Base-by-base conservation (phyloP, 805 yeast genomes). In the Candida nonsorbophila region DNA sequence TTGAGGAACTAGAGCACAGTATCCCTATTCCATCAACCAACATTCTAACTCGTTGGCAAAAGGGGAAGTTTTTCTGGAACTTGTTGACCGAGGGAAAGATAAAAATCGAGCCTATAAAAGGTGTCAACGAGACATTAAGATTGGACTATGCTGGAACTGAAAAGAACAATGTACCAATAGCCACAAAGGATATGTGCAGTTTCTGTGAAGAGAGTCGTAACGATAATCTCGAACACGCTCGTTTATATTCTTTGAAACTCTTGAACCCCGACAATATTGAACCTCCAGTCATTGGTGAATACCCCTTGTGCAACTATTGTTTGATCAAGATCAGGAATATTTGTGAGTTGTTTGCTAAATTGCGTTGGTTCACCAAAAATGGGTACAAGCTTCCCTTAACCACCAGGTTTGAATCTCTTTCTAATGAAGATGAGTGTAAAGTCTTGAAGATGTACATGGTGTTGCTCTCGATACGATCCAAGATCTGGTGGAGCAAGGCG, bases 221-320 rank as follows among this genome's bases (percentile, higher is more conserved):
- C 46, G 85, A 78, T 44, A 68, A 74, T 32, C 62, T 84, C 36
- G 83, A 80, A 41, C 87, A 84, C 54, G 80, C 90, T 2, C 72
- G 97, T 38, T 56, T 85, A 39, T 84, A 87, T 50, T 70, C 72
- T 32, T 59, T 88, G 47, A 79, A 77, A 38, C 45, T 64, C 58
- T 72, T 29, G 55, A 67, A 36, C 25, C 47, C 61, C 14, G 49
- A 45, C 6, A 38, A 44, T 28, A 27, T 36, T 5, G 51, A 47
- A 24, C 58, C 55, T 32, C 48, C 53, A 29, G 39, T 53, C 12
- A 42, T 57, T 8, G 62, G 61, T 36, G 49, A 61, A 4, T 81
- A 81, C 46, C 83, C 94, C 10, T 62, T 88, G 19, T 90, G 97
- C 51, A 79, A 80, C 36, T 79, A 77, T 44, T 90, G 97, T 56